These are phyloP conservation scores for Penicillium samsonianum DNA, from an alignment of 495 filamentous ascomycete species.

Conservation along the genomic window DNA sequence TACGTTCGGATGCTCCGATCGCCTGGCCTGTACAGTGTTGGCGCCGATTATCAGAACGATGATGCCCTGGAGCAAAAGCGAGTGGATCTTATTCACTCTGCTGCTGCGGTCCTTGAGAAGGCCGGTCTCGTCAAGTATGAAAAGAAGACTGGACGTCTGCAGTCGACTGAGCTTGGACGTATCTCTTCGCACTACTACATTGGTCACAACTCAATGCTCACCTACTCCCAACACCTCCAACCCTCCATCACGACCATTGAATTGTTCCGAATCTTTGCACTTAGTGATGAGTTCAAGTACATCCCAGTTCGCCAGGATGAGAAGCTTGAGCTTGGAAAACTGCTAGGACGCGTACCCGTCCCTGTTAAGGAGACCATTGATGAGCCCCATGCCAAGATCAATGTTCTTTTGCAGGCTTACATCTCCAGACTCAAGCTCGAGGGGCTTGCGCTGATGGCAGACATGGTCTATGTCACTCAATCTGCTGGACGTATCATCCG, in stretches of 20 bases:
- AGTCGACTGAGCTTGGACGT: slow-evolving; percentile 89
- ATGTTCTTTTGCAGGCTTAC: slow-evolving; percentile 96
- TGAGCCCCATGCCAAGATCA: slow-evolving; percentile 97
- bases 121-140: slow-evolving; percentile 93
- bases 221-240: slow-evolving; percentile 93
- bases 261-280: slow-evolving; percentile 94
- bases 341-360: slow-evolving; percentile 85
- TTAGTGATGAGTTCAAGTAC: slow-evolving; percentile 98
- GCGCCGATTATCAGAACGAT: slow-evolving; percentile 91
- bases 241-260: slow-evolving; percentile 89
- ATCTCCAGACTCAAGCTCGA: slow-evolving; percentile 94
- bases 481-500: slow-evolving; percentile 94
- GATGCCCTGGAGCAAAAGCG: slow-evolving; percentile 91
- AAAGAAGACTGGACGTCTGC: slow-evolving; percentile 84
- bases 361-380: slow-evolving; percentile 98
- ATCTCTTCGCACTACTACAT: slow-evolving; percentile 99
- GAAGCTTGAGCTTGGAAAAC: slow-evolving; percentile 91
- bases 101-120: slow-evolving; percentile 82
- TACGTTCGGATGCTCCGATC: slow-evolving; percentile 98
- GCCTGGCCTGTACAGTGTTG: slow-evolving; percentile 93
- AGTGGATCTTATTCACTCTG: slow-evolving; percentile 94
- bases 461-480: slow-evolving; percentile 98
- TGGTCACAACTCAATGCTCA: slow-evolving; percentile 91
- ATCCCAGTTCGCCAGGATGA: slow-evolving; percentile 98
- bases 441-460: slow-evolving; percentile 93